Percentiles rank a stretch among this genome's conserved stretches.
phyloP scores from a whole-genome alignment of 345 rosid species.

The Linum usitatissimum region DNA sequence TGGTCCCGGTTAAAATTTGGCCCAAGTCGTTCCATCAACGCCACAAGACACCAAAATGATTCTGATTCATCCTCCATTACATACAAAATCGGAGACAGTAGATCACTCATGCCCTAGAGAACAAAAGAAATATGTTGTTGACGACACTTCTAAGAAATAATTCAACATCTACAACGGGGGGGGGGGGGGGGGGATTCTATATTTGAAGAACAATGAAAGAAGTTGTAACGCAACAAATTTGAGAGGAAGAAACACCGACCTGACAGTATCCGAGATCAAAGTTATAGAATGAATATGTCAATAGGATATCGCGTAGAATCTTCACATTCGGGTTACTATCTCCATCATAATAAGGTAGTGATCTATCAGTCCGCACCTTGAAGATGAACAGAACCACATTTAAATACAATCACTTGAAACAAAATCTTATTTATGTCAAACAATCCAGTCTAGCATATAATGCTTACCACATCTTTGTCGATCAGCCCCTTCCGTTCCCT shows the following conservation, averaged over 20 bases:
- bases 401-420: constrained; percentile 6
- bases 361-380: constrained; percentile 96
- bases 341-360: constrained; percentile 65
- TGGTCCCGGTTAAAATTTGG: constrained; percentile 98
- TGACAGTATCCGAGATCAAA: constrained; percentile 99
- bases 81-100: constrained; percentile 80
- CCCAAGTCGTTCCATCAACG: constrained; percentile 93
- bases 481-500: constrained; percentile 87
- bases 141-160: not conserved
- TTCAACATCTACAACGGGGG: not conserved
- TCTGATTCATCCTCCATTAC: constrained; percentile 83
- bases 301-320: constrained; percentile 66
- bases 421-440: not conserved
- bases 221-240: not conserved
- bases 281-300: constrained; percentile 90
- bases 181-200: too few species aligned
- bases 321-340: constrained; percentile 82
- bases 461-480: constrained; percentile 92
- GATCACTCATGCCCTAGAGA: constrained; percentile 93
- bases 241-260: constrained; percentile 31
- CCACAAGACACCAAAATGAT: constrained; percentile 96
- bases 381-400: constrained; percentile 7
- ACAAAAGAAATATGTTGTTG: not conserved
- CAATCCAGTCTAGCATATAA: constrained; percentile 8
- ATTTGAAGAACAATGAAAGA: too few species aligned